These are phyloP conservation scores for Phenoliferia sp. DNA, from an alignment of 1,284 basidiomycete genomes.

Conservation along the genomic window DNA sequence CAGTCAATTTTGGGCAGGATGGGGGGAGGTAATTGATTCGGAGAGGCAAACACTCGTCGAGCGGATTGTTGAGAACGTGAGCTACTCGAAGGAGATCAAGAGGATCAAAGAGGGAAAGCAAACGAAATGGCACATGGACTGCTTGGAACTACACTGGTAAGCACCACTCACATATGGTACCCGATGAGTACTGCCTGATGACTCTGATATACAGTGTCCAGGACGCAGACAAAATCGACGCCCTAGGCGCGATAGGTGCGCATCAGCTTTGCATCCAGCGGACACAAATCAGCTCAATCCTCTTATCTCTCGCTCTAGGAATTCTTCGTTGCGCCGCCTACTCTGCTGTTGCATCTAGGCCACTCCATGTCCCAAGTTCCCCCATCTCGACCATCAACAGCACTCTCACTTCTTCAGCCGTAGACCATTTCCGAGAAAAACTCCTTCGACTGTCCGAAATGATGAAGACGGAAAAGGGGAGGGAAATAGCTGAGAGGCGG, in stretches of 20 bases:
- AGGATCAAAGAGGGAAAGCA: constrained; percentile 33
- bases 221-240: constrained; percentile 86
- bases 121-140: constrained; percentile 64
- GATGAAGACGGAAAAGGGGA: constrained; percentile 53
- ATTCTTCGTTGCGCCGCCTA: constrained; percentile 82
- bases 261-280: constrained; percentile 7
- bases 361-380: constrained; percentile 51
- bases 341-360: constrained; percentile 59
- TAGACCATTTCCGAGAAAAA: constrained; percentile 85
- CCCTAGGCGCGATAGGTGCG: constrained; percentile 82
- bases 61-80: constrained; percentile 71
- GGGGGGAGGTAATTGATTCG: not conserved
- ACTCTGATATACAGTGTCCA: constrained; percentile 54
- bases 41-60: constrained; percentile 38
- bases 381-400: constrained; percentile 42
- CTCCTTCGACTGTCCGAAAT: constrained; percentile 65
- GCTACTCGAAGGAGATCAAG: constrained; percentile 78
- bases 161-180: not conserved
- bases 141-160: constrained; percentile 69
- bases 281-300: not conserved
- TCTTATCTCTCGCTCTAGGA: constrained; percentile 48
- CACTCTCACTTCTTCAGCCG: constrained; percentile 56
- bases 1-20: constrained; percentile 8
- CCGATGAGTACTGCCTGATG: not conserved
- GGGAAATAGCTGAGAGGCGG: constrained; percentile 19